Evolutionary conservation across 805 yeast species (phyloP).

Genomic region (Cyberlindnera veronae): DNA sequence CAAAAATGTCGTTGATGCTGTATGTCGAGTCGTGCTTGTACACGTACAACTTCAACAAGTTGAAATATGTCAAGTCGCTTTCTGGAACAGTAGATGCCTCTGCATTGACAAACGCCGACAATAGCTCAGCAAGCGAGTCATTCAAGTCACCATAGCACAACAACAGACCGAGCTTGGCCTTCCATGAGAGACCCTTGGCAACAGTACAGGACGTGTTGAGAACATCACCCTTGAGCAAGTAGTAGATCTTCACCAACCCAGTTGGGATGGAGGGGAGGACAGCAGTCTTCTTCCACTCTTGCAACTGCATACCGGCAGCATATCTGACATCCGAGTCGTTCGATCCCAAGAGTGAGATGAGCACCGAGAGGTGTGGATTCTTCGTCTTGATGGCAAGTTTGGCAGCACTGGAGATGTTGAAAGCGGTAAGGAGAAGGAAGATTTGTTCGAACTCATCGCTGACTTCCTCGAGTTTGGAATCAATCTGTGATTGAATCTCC

Average conservation of each 20-base stretch:
- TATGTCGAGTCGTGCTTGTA: conserved; percentile 19
- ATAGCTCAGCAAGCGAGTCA: conserved; percentile 30
- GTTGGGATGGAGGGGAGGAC: conserved; percentile 46
- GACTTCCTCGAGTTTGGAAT: conserved; percentile 36
- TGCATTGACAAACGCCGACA: conserved; percentile 28
- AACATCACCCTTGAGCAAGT: conserved; percentile 55
- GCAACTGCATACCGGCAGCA: conserved; percentile 59
- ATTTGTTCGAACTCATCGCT: conserved; percentile 48
- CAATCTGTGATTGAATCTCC: conserved; percentile 32
- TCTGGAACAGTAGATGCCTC: conserved; percentile 10
- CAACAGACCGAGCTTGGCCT: conserved; percentile 51
- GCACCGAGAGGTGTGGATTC: conserved; percentile 66
- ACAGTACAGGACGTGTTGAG: conserved; percentile 26
- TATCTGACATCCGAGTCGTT: conserved; percentile 54
- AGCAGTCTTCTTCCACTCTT: conserved; percentile 55
- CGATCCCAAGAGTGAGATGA: conserved; percentile 69
- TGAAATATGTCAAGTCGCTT: conserved; percentile 23
- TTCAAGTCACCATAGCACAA: conserved; percentile 61
- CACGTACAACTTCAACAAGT: conserved; percentile 30
- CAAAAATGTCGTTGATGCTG: conserved; percentile 17
- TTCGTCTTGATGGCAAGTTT: conserved; percentile 54
- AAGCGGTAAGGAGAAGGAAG: conserved; percentile 46
- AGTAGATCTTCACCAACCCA: conserved; percentile 55
- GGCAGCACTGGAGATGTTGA: conserved; percentile 61
- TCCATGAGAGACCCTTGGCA: conserved; percentile 58